Evolutionary conservation across 495 filamentous ascomycete genomes (phyloP).

Genomic region (Neurospora sublineolata): DNA sequence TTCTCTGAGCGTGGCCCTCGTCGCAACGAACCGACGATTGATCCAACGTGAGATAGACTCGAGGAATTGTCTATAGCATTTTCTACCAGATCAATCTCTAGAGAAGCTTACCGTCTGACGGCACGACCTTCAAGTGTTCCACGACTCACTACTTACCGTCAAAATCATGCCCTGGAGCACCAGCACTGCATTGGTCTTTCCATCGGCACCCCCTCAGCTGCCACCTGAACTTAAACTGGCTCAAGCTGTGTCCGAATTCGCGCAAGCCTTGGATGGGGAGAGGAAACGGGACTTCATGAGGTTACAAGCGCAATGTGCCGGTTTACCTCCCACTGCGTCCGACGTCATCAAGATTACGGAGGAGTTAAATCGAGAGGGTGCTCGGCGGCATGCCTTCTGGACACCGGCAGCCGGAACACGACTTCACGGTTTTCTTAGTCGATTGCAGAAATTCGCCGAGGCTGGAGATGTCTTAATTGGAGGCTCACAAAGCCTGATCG

Average conservation of each 20-base stretch:
- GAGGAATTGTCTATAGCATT: background rate
- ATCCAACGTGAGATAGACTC: background rate
- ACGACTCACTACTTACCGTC: background rate
- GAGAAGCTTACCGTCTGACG: background rate
- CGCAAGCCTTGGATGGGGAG: background rate
- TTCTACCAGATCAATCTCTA: background rate
- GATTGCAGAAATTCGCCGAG: background rate
- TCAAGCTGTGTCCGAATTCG: conserved; percentile 1
- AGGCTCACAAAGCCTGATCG: background rate
- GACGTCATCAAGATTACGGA: background rate
- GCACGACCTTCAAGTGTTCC: background rate
- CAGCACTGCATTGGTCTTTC: background rate
- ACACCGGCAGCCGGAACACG: background rate
- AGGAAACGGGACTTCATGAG: background rate
- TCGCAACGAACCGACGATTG: background rate
- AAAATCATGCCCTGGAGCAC: background rate
- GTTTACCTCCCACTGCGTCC: background rate
- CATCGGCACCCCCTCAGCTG: background rate
- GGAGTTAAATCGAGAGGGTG: background rate
- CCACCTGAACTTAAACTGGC: background rate
- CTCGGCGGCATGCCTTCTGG: background rate
- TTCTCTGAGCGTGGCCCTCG: background rate
- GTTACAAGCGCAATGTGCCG: background rate
- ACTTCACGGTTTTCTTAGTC: background rate
- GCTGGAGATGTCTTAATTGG: background rate